These are phyloP conservation scores for Vitis rupestris DNA, from an alignment of 164 flowering plant genomes.

Conservation along the genomic window DNA sequence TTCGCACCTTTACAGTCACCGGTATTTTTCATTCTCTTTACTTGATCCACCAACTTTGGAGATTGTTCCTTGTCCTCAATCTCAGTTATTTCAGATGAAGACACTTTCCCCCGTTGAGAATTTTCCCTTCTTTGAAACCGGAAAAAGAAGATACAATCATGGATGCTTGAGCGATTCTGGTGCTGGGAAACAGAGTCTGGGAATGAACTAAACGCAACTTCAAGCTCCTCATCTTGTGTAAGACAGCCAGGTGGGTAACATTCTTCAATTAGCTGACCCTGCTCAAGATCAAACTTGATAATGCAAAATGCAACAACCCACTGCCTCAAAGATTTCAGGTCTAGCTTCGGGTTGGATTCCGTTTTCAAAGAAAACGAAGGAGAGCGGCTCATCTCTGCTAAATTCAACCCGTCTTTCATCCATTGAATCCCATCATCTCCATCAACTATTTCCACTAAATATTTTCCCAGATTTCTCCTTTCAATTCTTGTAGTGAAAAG, in stretches of 20 bases:
- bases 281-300: constrained; percentile 95
- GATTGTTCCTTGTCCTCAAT: constrained; percentile 17
- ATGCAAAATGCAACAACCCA: constrained; percentile 92
- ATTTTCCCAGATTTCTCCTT: neutral
- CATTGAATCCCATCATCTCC: constrained; percentile 14
- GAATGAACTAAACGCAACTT: constrained; percentile 84
- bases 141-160: constrained; percentile 96
- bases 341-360: constrained; percentile 48
- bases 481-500: neutral
- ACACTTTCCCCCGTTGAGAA: constrained; percentile 20
- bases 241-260: constrained; percentile 80
- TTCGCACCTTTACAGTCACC: constrained; percentile 17
- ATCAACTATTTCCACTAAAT: constrained; percentile 9
- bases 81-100: constrained; percentile 40
- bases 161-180: constrained; percentile 89
- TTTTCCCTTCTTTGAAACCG: constrained; percentile 52
- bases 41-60: constrained; percentile 12
- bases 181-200: constrained; percentile 96
- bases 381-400: constrained; percentile 72
- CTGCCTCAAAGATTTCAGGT: constrained; percentile 52
- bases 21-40: constrained; percentile 12
- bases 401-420: constrained; percentile 12
- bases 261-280: constrained; percentile 96
- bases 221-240: constrained; percentile 80
- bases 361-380: constrained; percentile 68